A percentile compares a stretch with the other conserved stretches of the same genome.
Conservation (phyloP, 2,329 filamentous ascomycete species). For the Aspergillus arachidicola region DNA sequence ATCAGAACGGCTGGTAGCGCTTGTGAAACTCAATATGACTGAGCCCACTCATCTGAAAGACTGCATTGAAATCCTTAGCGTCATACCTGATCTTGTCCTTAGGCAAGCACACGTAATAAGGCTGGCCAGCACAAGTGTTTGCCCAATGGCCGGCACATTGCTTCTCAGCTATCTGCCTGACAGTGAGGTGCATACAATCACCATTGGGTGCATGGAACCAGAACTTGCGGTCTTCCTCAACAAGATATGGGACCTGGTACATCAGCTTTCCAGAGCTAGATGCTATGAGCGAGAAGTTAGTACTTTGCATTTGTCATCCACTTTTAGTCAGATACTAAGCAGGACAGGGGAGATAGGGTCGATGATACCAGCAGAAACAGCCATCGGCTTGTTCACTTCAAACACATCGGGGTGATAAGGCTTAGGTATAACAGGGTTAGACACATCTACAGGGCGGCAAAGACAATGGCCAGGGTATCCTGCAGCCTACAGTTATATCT, state of each 20-base stretch:
- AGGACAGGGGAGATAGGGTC: neutral
- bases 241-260: neutral
- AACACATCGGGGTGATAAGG: neutral
- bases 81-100: neutral
- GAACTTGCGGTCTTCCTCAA: neutral
- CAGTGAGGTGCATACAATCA: neutral
- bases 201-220: neutral
- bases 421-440: neutral
- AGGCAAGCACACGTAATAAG: neutral
- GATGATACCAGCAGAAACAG: neutral
- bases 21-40: neutral
- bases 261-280: neutral
- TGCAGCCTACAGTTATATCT: neutral
- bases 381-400: neutral
- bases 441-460: neutral
- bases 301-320: neutral
- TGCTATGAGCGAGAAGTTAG: neutral
- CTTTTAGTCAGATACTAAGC: neutral
- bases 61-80: neutral
- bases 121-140: neutral
- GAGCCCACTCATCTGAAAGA: neutral
- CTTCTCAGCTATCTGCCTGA: neutral
- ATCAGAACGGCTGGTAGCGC: neutral
- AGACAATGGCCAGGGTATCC: neutral
- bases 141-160: neutral